A percentile compares a stretch with the other conserved stretches of the same genome.
Evolutionary conservation across 345 rosid species (phyloP).

Genomic region (Ricinus communis): DNA sequence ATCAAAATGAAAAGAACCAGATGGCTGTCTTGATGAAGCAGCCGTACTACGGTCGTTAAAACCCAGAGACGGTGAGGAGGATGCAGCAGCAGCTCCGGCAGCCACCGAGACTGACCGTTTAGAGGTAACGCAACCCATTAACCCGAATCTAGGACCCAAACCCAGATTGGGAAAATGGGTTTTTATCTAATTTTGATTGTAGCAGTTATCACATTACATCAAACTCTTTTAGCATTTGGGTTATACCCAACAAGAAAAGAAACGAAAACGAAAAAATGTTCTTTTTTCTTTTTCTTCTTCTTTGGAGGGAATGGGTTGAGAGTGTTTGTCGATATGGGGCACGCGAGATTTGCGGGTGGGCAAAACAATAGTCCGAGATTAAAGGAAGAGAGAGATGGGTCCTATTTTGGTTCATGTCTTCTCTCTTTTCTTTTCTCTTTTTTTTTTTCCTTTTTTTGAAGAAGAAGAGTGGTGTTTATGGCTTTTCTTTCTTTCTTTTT

Average conservation of each 20-base stretch:
- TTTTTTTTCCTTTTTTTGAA: no score
- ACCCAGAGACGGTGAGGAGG: slow-evolving; percentile 14
- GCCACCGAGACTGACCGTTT: slow-evolving; percentile 36
- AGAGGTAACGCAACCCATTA: slow-evolving; percentile 79
- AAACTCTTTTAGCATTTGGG: background rate
- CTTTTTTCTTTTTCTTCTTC: background rate
- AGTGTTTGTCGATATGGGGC: slow-evolving; percentile 22
- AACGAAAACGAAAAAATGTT: background rate
- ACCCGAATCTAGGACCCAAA: slow-evolving; percentile 44
- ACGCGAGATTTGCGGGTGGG: slow-evolving; percentile 48
- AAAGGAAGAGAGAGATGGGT: slow-evolving; percentile 40
- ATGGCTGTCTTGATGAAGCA: slow-evolving; percentile 31
- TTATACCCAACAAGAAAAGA: slow-evolving; percentile 8
- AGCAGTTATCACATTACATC: slow-evolving; percentile 42
- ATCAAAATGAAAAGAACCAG: slow-evolving; percentile 25
- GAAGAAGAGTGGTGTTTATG: background rate
- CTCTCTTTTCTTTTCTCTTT: no score
- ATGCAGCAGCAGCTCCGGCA: slow-evolving; percentile 14
- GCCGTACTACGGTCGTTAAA: slow-evolving; percentile 6
- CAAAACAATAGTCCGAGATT: slow-evolving; percentile 28
- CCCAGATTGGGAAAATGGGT: slow-evolving; percentile 58
- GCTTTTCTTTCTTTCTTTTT: background rate
- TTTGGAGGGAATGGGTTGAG: background rate
- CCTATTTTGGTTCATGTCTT: slow-evolving; percentile 39
- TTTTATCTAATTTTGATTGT: slow-evolving; percentile 20